phyloP scores from a whole-genome alignment of 108 stramenopile species.

The Cyclostephanos tholiformis region DNA sequence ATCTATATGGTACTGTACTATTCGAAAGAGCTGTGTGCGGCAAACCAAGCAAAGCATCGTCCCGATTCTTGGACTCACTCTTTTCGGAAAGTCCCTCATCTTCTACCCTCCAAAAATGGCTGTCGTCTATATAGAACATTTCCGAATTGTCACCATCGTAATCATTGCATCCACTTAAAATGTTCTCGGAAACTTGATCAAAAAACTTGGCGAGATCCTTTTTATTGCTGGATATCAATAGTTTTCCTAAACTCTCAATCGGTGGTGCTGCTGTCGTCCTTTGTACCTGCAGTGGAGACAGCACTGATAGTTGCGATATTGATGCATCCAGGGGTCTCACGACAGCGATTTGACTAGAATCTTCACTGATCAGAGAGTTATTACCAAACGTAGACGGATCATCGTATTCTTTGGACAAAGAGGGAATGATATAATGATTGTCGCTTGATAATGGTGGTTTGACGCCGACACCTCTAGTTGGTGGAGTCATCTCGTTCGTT shows the following conservation, averaged over 20 bases:
- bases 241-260: not conserved
- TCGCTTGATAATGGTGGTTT: not conserved
- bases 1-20: not conserved
- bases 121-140: slow-evolving; percentile 4
- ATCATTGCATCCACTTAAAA: slow-evolving; percentile 15
- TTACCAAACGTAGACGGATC: not conserved
- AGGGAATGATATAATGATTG: not conserved
- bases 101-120: slow-evolving; percentile 10
- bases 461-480: not conserved
- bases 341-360: not conserved
- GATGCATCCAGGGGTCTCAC: not conserved
- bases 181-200: slow-evolving; percentile 4
- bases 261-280: not conserved
- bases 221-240: not conserved
- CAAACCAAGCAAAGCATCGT: not conserved
- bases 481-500: not conserved
- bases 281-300: not conserved
- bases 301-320: not conserved
- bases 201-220: slow-evolving; percentile 13
- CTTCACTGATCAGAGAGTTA: not conserved
- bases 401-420: not conserved
- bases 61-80: not conserved
- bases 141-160: slow-evolving; percentile 7
- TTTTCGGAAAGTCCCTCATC: not conserved
- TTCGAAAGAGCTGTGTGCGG: not conserved